A percentile compares a stretch with the other conserved stretches of the same genome.
Conservation (phyloP, 371 early-diverging fungal genomes). For the Rhizopus delemar region DNA sequence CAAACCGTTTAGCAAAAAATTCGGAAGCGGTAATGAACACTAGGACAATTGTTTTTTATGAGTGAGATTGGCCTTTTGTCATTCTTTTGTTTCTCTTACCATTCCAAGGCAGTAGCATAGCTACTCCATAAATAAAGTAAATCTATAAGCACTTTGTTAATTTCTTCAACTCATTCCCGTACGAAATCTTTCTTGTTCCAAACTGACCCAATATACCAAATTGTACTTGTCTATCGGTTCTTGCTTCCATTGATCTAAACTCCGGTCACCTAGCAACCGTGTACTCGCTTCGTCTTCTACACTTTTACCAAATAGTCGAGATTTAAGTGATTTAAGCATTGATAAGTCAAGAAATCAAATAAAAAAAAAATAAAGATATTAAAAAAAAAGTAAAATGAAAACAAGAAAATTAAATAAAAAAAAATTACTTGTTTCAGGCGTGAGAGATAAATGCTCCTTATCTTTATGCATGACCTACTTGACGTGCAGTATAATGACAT, state of each 20-base stretch:
- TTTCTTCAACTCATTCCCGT: too few relatives aligned
- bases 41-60: slow-evolving; percentile 16
- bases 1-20: slow-evolving; percentile 68
- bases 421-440: too few relatives aligned
- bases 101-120: slow-evolving; percentile 83
- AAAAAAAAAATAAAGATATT: too few relatives aligned
- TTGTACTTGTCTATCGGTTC: slow-evolving; percentile 23
- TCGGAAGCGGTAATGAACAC: slow-evolving; percentile 79
- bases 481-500: too few relatives aligned
- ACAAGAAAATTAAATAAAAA: too few relatives aligned
- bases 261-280: slow-evolving; percentile 2
- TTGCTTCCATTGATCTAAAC: slow-evolving; percentile 6
- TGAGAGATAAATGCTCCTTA: too few relatives aligned
- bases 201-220: slow-evolving; percentile 29
- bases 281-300: slow-evolving; percentile 2
- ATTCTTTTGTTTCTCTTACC: slow-evolving; percentile 40
- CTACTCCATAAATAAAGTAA: slow-evolving; percentile 72
- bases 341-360: too few relatives aligned
- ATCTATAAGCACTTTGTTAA: slow-evolving; percentile 25
- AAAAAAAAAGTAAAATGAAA: too few relatives aligned
- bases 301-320: neutral
- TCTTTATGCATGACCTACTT: too few relatives aligned
- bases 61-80: neutral
- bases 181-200: neutral
- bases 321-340: slow-evolving; percentile 4